Base-by-base conservation (phyloP, 176 grass and related monocot genomes). In the Rhynchospora pubera region DNA sequence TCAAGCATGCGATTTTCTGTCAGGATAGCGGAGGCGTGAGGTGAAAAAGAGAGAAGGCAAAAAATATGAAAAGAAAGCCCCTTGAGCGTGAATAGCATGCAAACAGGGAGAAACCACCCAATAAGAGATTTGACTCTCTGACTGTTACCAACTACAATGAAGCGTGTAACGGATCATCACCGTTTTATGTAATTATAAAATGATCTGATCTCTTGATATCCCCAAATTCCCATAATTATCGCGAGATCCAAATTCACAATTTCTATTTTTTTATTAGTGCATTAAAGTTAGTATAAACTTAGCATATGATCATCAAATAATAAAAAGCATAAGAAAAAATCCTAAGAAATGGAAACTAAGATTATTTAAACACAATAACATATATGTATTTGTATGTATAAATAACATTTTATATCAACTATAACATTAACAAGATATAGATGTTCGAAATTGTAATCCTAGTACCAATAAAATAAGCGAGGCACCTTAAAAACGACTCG, bases 1-100 rank as follows among this genome's bases (percentile, higher is more conserved):
- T 75, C 43, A 65, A 57, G 79, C 79, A 66, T 82, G 79, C 79
- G 46, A 82, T 24, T 24, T 82, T 11, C 43, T 82, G 79, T 82
- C 79, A 82, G 79, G 61, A 62, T 39, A 2, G 61, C 47, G 44
- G 79, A 7, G 55, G 79, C 58, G 60, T 61, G 79, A 80, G 56
- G 56, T 11, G 76, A 79, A 60, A 68, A 79, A 60, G 56, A 80
- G 56, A 62, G 58, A 18, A 52, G 79, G 45, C 53, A 62, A 81
- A 81, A 65, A 45, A 63, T 50, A 81, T 63, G 62, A 81, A 62
- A 80, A 80, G 19, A 62, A 80, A 59, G 75, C 23, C 7, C 18
- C 18, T 24, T 44, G 78, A 47, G 57, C 32, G 78, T 62, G 57
- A 63, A 80, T 62, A 80, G 78, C 78, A 80, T 80, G 77, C 50